Conservation (phyloP, 2,329 filamentous ascomycete species). For the Phaeosphaeria sp. region DNA sequence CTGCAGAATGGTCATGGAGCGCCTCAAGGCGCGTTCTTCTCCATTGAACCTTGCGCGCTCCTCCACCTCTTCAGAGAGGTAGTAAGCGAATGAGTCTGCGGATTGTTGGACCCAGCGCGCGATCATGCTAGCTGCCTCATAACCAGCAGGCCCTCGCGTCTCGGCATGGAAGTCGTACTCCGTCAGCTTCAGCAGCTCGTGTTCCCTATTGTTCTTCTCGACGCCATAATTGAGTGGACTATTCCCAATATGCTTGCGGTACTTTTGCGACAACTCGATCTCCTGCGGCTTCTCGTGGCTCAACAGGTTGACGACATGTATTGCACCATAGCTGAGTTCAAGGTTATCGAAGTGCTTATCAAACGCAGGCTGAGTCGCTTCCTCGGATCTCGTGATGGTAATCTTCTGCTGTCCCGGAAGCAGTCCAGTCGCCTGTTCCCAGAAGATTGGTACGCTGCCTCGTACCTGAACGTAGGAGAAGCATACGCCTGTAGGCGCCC, state of each 20-base stretch:
- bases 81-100: conserved; percentile 90
- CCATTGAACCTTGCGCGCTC: conserved; percentile 58
- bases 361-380: conserved; percentile 93
- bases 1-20: conserved; percentile 75
- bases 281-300: conserved; percentile 88
- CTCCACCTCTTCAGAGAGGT: conserved; percentile 75
- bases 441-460: conserved; percentile 94
- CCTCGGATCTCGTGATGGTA: conserved; percentile 82
- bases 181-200: conserved; percentile 78
- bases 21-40: conserved; percentile 44
- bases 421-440: conserved; percentile 90
- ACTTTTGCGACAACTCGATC: conserved; percentile 80
- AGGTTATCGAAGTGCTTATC: conserved; percentile 93
- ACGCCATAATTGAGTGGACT: conserved; percentile 73
- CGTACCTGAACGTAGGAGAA: conserved; percentile 95
- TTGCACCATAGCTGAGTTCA: conserved; percentile 83
- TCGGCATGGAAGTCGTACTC: conserved; percentile 98
- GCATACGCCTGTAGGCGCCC: conserved; percentile 75
- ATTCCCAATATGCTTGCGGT: conserved; percentile 76
- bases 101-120: conserved; percentile 78
- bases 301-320: conserved; percentile 93
- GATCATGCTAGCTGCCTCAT: conserved; percentile 89
- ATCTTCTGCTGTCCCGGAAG: conserved; percentile 96
- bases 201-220: conserved; percentile 64
- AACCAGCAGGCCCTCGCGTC: conserved; percentile 83